Percentiles rank a stretch among this genome's conserved stretches.
These are phyloP conservation scores for Aquanectria penicillioides DNA, from an alignment of 2,329 filamentous ascomycete genomes.

Conservation along the genomic window DNA sequence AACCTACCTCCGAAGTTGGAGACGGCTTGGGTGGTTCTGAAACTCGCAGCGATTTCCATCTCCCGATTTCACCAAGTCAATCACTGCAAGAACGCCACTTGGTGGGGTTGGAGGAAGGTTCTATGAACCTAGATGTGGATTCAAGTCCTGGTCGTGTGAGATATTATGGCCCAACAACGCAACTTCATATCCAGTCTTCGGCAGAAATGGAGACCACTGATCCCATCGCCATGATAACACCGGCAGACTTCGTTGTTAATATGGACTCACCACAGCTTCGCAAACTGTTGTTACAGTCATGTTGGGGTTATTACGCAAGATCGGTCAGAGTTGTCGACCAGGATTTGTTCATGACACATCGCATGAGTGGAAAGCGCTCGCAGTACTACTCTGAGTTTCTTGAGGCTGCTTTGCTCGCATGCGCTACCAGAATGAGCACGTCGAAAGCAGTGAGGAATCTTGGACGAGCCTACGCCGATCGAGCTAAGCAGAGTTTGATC, in stretches of 20 bases:
- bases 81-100: background rate
- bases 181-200: conserved; percentile 5
- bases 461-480: conserved; percentile 3
- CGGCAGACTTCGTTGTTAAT: background rate
- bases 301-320: conserved; percentile 1
- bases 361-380: background rate
- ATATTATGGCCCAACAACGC: conserved; percentile 9
- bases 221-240: background rate
- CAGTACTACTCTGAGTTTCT: conserved; percentile 12
- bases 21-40: too few relatives aligned
- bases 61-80: background rate
- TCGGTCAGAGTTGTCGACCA: conserved; percentile 1
- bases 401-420: background rate
- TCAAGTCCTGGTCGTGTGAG: conserved; percentile 1
- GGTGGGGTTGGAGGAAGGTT: background rate
- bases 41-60: background rate
- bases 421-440: conserved; percentile 8
- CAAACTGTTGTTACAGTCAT: background rate
- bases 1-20: too few relatives aligned
- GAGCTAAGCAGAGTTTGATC: background rate
- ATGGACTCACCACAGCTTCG: conserved; percentile 8
- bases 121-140: background rate
- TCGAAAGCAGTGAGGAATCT: conserved; percentile 3
- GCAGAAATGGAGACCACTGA: background rate
- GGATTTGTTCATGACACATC: conserved; percentile 2